These are phyloP conservation scores for Aspergillus floridensis DNA, from an alignment of 2,329 filamentous ascomycete species.

Conservation along the genomic window DNA sequence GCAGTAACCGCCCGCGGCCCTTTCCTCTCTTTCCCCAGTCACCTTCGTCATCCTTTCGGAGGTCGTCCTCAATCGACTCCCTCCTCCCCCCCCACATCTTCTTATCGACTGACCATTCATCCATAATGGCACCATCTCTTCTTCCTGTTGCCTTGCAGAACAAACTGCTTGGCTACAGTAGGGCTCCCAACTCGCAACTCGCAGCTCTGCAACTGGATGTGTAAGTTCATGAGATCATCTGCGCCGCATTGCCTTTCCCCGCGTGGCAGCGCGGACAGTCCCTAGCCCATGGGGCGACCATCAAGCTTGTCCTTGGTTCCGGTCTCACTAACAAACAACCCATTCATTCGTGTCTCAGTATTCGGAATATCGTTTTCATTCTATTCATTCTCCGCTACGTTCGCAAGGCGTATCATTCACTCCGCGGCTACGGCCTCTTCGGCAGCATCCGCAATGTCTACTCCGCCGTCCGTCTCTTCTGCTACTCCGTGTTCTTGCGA, in stretches of 20 bases:
- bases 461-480: slow-evolving; percentile 64
- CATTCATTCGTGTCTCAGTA: slow-evolving; percentile 44
- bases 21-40: slow-evolving; percentile 12
- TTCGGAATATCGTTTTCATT: slow-evolving; percentile 85
- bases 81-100: not conserved
- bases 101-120: not conserved
- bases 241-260: not conserved
- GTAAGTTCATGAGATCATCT: slow-evolving; percentile 31
- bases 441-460: slow-evolving; percentile 77
- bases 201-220: slow-evolving; percentile 42
- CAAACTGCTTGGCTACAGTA: slow-evolving; percentile 41
- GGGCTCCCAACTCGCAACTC: slow-evolving; percentile 33
- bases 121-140: slow-evolving; percentile 40
- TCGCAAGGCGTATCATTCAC: slow-evolving; percentile 74
- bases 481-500: slow-evolving; percentile 82
- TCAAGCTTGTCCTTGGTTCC: not conserved
- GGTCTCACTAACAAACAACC: slow-evolving; percentile 9
- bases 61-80: slow-evolving; percentile 5
- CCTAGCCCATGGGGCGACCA: not conserved
- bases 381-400: slow-evolving; percentile 83
- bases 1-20: not conserved
- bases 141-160: slow-evolving; percentile 45
- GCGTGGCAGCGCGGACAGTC: not conserved
- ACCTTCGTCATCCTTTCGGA: slow-evolving; percentile 4
- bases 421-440: slow-evolving; percentile 83